phyloP scores from a whole-genome alignment of 2,329 filamentous ascomycete species.

The Penicillium fuscoglaucum region DNA sequence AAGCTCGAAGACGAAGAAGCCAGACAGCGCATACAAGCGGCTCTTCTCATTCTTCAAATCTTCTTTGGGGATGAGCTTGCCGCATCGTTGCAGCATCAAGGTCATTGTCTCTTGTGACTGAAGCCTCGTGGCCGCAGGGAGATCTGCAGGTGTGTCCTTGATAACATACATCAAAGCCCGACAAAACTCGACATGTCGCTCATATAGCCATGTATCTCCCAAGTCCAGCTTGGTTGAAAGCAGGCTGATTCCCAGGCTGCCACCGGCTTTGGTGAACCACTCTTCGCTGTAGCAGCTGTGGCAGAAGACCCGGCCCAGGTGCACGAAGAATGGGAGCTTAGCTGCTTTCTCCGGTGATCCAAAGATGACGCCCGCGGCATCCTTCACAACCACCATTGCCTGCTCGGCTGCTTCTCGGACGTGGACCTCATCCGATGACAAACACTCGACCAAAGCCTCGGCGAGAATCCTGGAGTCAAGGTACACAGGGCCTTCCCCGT shows the following conservation, averaged over 20 bases:
- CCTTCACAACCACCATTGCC: conserved; percentile 75
- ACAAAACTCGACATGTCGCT: conserved; percentile 83
- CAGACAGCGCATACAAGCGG: conserved; percentile 73
- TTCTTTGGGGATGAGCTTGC: conserved; percentile 75
- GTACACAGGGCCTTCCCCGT: conserved; percentile 82
- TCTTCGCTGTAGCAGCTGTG: conserved; percentile 97
- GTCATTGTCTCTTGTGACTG: conserved; percentile 82
- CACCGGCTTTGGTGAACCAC: conserved; percentile 97
- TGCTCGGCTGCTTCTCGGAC: conserved; percentile 81
- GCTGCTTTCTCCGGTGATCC: conserved; percentile 70
- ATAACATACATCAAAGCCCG: conserved; percentile 94
- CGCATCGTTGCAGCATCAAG: conserved; percentile 74
- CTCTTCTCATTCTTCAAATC: conserved; percentile 69
- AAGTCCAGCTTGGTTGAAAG: conserved; percentile 82
- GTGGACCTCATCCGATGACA: conserved; percentile 78
- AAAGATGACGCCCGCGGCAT: conserved; percentile 74
- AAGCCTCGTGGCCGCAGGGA: conserved; percentile 83
- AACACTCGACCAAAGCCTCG: conserved; percentile 84
- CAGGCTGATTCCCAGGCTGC: conserved; percentile 84
- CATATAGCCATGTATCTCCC: conserved; percentile 77
- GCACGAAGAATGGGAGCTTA: conserved; percentile 78
- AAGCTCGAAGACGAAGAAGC: conserved; percentile 81
- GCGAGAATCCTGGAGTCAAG: conserved; percentile 85
- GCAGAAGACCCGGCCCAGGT: conserved; percentile 80
- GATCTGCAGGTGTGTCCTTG: conserved; percentile 94